phyloP scores from a whole-genome alignment of 75 land plant genomes.

The Selaginella tamariscina region DNA sequence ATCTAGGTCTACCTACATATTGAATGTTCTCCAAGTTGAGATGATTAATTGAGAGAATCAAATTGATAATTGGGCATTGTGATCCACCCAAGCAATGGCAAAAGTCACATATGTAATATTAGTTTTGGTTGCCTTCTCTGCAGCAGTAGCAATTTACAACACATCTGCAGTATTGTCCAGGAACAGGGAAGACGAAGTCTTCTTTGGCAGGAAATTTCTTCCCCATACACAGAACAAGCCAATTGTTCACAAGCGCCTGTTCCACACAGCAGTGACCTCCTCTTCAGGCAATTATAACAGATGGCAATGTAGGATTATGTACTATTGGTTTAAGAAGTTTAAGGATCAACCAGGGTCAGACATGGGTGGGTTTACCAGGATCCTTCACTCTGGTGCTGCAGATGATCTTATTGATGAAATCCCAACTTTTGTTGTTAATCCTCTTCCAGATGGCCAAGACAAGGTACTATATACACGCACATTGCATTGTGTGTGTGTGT shows the following conservation, averaged over 20 bases:
- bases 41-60: too few relatives aligned
- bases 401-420: slow-evolving; percentile 8
- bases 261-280: slow-evolving; percentile 5
- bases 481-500: too few relatives aligned
- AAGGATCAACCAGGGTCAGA: slow-evolving; percentile 6
- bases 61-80: too few relatives aligned
- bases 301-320: slow-evolving; percentile 7
- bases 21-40: too few relatives aligned
- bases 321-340: slow-evolving; percentile 8
- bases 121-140: background rate
- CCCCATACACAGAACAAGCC: too few relatives aligned
- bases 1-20: too few relatives aligned
- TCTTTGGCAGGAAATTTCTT: too few relatives aligned
- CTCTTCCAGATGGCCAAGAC: background rate
- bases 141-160: background rate
- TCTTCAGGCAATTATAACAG: background rate
- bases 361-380: slow-evolving; percentile 5
- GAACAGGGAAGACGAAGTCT: too few relatives aligned
- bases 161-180: background rate
- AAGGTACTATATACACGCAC: too few relatives aligned
- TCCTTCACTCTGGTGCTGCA: background rate
- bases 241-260: background rate
- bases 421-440: slow-evolving; percentile 2
- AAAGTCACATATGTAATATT: too few relatives aligned
- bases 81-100: too few relatives aligned